Evolutionary conservation across 306 rosid species (phyloP).

Genomic region (Gastrolobium villosum): DNA sequence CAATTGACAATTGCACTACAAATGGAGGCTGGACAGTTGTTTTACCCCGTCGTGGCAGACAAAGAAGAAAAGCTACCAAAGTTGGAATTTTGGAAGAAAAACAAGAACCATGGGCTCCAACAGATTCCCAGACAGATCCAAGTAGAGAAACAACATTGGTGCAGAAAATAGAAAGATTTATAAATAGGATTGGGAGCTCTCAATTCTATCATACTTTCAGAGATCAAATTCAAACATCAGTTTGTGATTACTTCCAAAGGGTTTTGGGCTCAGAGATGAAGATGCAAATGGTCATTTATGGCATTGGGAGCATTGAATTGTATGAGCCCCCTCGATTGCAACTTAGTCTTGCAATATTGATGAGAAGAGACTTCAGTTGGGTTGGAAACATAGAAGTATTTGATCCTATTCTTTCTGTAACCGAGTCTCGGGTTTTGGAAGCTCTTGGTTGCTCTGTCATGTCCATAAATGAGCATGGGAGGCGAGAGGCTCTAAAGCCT

Average conservation of each 20-base stretch:
- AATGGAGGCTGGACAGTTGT: conserved; percentile 76
- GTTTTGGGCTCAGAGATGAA: conserved; percentile 60
- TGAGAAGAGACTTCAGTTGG: conserved; percentile 68
- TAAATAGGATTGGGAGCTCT: conserved; percentile 65
- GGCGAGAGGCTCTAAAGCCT: conserved; percentile 65
- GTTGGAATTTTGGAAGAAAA: conserved; percentile 49
- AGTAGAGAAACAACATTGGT: conserved; percentile 58
- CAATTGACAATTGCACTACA: conserved; percentile 34
- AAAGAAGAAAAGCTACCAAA: conserved; percentile 49
- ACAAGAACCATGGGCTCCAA: conserved; percentile 66
- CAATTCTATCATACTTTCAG: conserved; percentile 61
- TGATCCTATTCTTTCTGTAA: conserved; percentile 84
- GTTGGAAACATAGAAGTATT: conserved; percentile 78
- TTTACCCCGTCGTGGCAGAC: conserved; percentile 68
- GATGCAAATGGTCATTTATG: conserved; percentile 84
- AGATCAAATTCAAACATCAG: conserved; percentile 61
- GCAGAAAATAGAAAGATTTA: conserved; percentile 64
- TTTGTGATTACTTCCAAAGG: conserved; percentile 51
- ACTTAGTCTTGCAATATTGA: conserved; percentile 71
- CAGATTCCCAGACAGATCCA: conserved; percentile 62
- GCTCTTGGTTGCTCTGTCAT: conserved; percentile 70
- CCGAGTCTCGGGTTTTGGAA: conserved; percentile 67
- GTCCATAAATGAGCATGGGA: conserved; percentile 75
- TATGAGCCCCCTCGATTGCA: conserved; percentile 76
- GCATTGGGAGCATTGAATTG: conserved; percentile 83